Evolutionary conservation across 2,329 filamentous ascomycete species (phyloP).

Genomic region (Colletotrichum nymphaeae): DNA sequence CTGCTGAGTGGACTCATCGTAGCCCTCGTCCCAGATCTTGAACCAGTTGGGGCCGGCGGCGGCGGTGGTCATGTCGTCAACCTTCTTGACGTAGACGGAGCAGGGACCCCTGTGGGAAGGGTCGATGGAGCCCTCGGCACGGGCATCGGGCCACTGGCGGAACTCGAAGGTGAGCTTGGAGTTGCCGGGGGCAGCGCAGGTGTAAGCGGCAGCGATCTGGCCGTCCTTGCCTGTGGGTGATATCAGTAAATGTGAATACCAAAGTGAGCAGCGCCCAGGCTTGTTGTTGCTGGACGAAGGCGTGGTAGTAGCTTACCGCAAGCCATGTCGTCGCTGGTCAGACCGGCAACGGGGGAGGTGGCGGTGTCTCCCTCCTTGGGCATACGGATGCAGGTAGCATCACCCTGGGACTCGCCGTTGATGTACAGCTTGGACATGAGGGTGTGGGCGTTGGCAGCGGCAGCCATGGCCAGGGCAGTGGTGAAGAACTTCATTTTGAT

Average conservation of each 20-base stretch:
- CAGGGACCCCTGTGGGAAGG: slow-evolving; percentile 75
- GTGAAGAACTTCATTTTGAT: slow-evolving; percentile 51
- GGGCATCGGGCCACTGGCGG: slow-evolving; percentile 68
- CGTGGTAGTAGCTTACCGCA: slow-evolving; percentile 66
- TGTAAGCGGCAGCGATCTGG: slow-evolving; percentile 56
- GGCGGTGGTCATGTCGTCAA: slow-evolving; percentile 64
- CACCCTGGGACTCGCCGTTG: slow-evolving; percentile 72
- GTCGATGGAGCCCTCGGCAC: slow-evolving; percentile 67
- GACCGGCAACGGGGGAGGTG: slow-evolving; percentile 67
- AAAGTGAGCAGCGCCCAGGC: background rate
- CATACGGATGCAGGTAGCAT: slow-evolving; percentile 79
- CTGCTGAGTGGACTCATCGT: slow-evolving; percentile 62
- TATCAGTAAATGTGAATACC: slow-evolving; percentile 31
- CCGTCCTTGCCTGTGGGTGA: slow-evolving; percentile 54
- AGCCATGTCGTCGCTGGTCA: slow-evolving; percentile 73
- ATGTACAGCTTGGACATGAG: slow-evolving; percentile 73
- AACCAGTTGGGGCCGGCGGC: slow-evolving; percentile 79
- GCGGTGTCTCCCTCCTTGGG: slow-evolving; percentile 62
- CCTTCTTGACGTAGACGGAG: slow-evolving; percentile 79
- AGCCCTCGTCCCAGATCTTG: slow-evolving; percentile 80
- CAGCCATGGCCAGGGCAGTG: slow-evolving; percentile 49
- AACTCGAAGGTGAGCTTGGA: slow-evolving; percentile 74
- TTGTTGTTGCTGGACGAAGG: slow-evolving; percentile 30
- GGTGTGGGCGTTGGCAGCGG: slow-evolving; percentile 65
- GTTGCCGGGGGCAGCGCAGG: slow-evolving; percentile 62